Conservation (phyloP, 1,284 basidiomycete species). For the Apiotrichum sp. region DNA sequence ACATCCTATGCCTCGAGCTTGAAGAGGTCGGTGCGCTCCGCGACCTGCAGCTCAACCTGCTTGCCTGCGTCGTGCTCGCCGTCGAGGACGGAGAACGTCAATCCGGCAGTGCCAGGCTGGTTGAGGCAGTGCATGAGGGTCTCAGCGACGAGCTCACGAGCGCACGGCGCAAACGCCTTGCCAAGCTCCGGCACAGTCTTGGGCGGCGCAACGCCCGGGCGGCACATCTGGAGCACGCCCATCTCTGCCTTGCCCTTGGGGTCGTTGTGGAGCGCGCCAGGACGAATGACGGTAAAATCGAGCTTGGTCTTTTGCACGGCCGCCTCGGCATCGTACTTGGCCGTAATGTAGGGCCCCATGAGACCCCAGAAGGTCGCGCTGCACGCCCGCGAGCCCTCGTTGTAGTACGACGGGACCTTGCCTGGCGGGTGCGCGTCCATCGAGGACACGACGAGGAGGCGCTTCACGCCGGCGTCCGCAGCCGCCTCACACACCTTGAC, state of each 20-base stretch:
- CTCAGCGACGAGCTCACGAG: constrained; percentile 1
- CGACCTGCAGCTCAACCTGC: neutral
- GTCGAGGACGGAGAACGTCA: neutral
- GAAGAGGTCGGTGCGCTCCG: neutral
- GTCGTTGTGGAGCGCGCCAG: neutral
- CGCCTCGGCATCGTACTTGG: constrained; percentile 1
- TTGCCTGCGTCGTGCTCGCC: neutral
- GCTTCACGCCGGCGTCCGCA: neutral
- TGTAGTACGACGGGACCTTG: neutral
- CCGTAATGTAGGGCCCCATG: neutral
- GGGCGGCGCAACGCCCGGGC: neutral
- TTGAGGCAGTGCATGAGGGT: neutral
- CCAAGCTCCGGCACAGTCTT: neutral
- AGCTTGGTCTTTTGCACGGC: neutral
- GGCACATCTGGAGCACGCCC: neutral
- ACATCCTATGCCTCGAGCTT: neutral
- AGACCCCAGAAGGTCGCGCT: neutral
- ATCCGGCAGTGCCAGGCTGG: neutral
- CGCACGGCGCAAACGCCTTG: neutral
- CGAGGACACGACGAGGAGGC: neutral
- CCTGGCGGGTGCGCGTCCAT: neutral
- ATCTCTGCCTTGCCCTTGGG: neutral
- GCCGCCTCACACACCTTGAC: neutral
- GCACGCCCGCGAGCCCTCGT: neutral
- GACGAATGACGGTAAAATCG: constrained; percentile 1